Base-by-base conservation (phyloP, 495 filamentous ascomycete genomes). In the Hypoxylon subgilvum region DNA sequence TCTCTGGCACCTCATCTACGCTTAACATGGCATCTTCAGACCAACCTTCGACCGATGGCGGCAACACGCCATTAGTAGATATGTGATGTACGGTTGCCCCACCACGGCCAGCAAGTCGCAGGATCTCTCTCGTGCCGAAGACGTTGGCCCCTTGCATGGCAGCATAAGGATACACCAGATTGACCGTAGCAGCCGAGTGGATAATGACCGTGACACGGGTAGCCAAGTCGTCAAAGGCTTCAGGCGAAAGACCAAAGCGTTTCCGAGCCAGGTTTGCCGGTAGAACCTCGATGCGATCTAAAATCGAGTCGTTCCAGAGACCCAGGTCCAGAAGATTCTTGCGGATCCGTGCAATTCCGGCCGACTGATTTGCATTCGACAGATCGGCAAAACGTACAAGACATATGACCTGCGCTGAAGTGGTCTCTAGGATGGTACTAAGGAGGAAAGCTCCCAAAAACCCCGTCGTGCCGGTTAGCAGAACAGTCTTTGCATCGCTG, bases 11-110 rank as follows among this genome's bases (percentile, higher is more conserved):
- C 30, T 84, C 79, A 9, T 81, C 76, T 0, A 86, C 75, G n/a
- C 69, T 69, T 9, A 87, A 69, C 71, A 81, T 81, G 17, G 80
- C 73, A 50, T 77, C 77, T 61, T 88, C 85, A 1, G 80, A 50
- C 84, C 85, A 89, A 7, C 83, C 84, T 25, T 81, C 65, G 0
- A 69, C 75, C 1, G 81, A 83, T 3, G 82, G 76, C 0, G 86
- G 84, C 19, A 89, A 59, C 2, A 89, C 85, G 36, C 86, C 85
- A 58, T 88, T 88, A 1, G 85, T 88, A 2, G 86, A 88, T 3
- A 88, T 77, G 50, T 88, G 86, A 48, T 87, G 84, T n/a, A 89
- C 76, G 0, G 86, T 87, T 1, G 85, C 84, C 16, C 81, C 83
- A 12, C 72, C 76, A 55, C 77, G 77, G 55, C 78, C 76, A 3